These are phyloP conservation scores for Entonaema liquescens DNA, from an alignment of 495 filamentous ascomycete species.

Conservation along the genomic window DNA sequence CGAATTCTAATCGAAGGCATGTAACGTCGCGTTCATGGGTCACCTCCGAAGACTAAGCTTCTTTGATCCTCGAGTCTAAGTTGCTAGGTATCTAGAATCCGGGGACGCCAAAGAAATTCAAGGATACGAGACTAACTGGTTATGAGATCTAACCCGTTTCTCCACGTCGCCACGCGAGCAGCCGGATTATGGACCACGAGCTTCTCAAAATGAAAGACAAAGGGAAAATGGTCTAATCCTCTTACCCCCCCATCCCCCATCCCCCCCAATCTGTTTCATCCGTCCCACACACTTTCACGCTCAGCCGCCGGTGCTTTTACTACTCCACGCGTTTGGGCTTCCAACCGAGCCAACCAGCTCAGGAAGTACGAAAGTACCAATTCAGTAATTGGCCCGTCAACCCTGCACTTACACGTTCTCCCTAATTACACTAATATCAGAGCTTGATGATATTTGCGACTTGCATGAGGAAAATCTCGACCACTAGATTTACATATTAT, in stretches of 20 bases:
- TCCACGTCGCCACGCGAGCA: conserved; percentile 5
- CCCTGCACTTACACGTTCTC: conserved; percentile 36
- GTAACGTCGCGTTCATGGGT: conserved; percentile 39
- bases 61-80: conserved; percentile 1
- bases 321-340: conserved; percentile 19
- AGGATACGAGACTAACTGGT: neutral
- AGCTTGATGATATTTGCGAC: conserved; percentile 26
- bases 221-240: conserved; percentile 31
- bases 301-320: conserved; percentile 33
- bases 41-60: conserved; percentile 1
- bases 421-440: conserved; percentile 41
- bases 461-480: conserved; percentile 19
- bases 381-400: conserved; percentile 30
- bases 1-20: conserved; percentile 24
- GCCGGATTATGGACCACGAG: neutral
- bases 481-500: neutral
- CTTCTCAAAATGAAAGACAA: conserved; percentile 13
- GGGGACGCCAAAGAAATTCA: neutral
- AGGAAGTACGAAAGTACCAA: conserved; percentile 31
- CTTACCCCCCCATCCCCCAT: conserved; percentile 6
- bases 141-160: conserved; percentile 1
- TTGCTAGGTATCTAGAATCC: neutral
- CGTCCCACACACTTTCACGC: conserved; percentile 27
- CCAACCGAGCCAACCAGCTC: conserved; percentile 23
- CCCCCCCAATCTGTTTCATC: conserved; percentile 34